A percentile compares a stretch with the other conserved stretches of the same genome.
Evolutionary conservation across 805 yeast species (phyloP).

Genomic region (Starmerella floris): DNA sequence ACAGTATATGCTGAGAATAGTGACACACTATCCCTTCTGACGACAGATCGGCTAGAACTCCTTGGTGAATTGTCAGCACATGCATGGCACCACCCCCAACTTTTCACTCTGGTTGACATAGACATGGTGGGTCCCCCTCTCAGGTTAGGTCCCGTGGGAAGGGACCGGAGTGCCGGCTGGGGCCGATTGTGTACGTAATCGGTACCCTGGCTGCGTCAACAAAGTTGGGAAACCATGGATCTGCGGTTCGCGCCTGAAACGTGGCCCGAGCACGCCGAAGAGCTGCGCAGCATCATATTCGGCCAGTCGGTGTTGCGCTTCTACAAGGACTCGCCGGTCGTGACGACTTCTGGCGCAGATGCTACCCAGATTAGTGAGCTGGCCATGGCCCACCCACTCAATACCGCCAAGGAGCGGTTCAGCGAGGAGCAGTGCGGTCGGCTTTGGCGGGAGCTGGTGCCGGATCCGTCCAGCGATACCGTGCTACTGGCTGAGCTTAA

Average conservation of each 20-base stretch:
- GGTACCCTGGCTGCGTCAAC: too few relatives aligned
- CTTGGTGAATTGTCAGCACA: too few relatives aligned
- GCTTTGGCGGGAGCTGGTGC: slow-evolving; percentile 5
- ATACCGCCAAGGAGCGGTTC: slow-evolving; percentile 12
- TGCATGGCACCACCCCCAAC: too few relatives aligned
- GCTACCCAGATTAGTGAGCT: slow-evolving; percentile 1
- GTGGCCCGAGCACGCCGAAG: not conserved
- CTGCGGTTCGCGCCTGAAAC: not conserved
- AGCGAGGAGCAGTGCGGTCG: not conserved
- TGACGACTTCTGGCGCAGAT: slow-evolving; percentile 4
- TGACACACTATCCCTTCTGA: too few relatives aligned
- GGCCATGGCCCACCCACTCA: slow-evolving; percentile 11
- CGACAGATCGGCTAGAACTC: too few relatives aligned
- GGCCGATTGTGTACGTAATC: too few relatives aligned
- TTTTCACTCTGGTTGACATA: too few relatives aligned
- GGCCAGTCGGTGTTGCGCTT: slow-evolving; percentile 10
- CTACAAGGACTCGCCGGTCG: not conserved
- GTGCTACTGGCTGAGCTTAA: slow-evolving; percentile 5
- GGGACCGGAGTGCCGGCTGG: too few relatives aligned
- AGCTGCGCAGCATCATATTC: slow-evolving; percentile 5
- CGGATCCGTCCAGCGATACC: not conserved
- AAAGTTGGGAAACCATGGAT: too few relatives aligned
- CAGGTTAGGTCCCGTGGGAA: too few relatives aligned
- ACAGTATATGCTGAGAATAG: too few relatives aligned
- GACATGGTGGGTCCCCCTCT: too few relatives aligned